A percentile compares a stretch with the other conserved stretches of the same genome.
These are phyloP conservation scores for Drechslera avenae DNA, from an alignment of 2,329 filamentous ascomycete species.

Conservation along the genomic window DNA sequence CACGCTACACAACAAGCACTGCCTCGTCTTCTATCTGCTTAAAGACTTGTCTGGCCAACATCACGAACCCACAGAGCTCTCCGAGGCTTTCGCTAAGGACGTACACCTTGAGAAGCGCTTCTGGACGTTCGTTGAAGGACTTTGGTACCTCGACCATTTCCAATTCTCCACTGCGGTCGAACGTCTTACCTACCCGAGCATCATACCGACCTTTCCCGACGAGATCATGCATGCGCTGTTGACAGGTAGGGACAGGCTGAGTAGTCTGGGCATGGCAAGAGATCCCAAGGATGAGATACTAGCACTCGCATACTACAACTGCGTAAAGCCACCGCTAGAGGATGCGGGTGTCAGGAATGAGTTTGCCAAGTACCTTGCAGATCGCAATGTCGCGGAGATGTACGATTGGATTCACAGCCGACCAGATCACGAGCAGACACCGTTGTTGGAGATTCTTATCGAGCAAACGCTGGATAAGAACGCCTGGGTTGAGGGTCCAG, in stretches of 20 bases:
- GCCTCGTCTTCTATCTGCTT: conserved; percentile 81
- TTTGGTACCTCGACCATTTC: conserved; percentile 78
- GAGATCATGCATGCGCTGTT: conserved; percentile 76
- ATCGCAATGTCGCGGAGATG: conserved; percentile 71
- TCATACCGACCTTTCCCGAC: conserved; percentile 81
- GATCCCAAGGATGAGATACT: conserved; percentile 54
- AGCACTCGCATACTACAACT: conserved; percentile 78
- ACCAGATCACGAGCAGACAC: conserved; percentile 64
- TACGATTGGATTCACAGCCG: conserved; percentile 74
- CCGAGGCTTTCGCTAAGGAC: conserved; percentile 63
- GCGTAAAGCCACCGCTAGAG: conserved; percentile 74
- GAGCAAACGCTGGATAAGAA: conserved; percentile 36
- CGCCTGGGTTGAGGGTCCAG: conserved; percentile 14
- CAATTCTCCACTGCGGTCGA: conserved; percentile 71
- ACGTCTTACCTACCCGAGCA: conserved; percentile 76
- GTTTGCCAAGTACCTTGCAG: conserved; percentile 71
- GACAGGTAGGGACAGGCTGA: conserved; percentile 42
- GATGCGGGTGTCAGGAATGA: conserved; percentile 65
- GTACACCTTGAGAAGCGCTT: conserved; percentile 76
- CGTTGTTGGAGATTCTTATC: conserved; percentile 71
- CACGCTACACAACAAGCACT: conserved; percentile 77
- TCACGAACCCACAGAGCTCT: conserved; percentile 56
- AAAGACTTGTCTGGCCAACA: conserved; percentile 68
- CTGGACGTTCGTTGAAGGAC: conserved; percentile 77
- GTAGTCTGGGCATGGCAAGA: conserved; percentile 22